A percentile compares a stretch with the other conserved stretches of the same genome.
These are phyloP conservation scores for Jatropha podagrica DNA, from an alignment of 441 rosid species.

Conservation along the genomic window DNA sequence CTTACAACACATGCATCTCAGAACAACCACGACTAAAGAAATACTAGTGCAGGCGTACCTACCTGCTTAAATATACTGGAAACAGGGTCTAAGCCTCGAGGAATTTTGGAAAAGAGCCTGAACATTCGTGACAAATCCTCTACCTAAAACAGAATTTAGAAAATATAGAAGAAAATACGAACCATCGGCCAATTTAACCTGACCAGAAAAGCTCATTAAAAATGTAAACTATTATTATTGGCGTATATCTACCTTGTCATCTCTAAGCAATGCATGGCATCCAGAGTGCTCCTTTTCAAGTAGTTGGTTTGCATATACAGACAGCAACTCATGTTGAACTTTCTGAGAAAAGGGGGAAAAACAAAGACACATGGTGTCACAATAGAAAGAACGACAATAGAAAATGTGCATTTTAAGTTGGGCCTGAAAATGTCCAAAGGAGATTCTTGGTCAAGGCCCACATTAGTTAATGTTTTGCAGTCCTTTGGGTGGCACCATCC, in stretches of 20 bases:
- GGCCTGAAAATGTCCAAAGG: not conserved
- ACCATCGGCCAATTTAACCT: not conserved
- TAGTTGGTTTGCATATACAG: constrained; percentile 62
- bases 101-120: constrained; percentile 80
- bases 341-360: constrained; percentile 44
- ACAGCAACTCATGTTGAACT: constrained; percentile 82
- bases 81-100: constrained; percentile 78
- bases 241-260: constrained; percentile 65
- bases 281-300: constrained; percentile 97
- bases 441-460: not conserved
- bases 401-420: not conserved
- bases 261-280: constrained; percentile 81
- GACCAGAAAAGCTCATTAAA: not conserved
- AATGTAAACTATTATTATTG: not conserved
- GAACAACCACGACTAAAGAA: not conserved
- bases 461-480: not conserved
- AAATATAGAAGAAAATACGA: not conserved
- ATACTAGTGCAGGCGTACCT: not conserved
- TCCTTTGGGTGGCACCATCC: not conserved
- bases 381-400: not conserved
- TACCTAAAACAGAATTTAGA: constrained; percentile 48
- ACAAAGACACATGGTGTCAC: constrained; percentile 7
- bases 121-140: constrained; percentile 96
- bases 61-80: constrained; percentile 92
- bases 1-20: not conserved